These are phyloP conservation scores for Pulveroboletus ravenelii DNA, from an alignment of 768 basidiomycete species.

Conservation along the genomic window DNA sequence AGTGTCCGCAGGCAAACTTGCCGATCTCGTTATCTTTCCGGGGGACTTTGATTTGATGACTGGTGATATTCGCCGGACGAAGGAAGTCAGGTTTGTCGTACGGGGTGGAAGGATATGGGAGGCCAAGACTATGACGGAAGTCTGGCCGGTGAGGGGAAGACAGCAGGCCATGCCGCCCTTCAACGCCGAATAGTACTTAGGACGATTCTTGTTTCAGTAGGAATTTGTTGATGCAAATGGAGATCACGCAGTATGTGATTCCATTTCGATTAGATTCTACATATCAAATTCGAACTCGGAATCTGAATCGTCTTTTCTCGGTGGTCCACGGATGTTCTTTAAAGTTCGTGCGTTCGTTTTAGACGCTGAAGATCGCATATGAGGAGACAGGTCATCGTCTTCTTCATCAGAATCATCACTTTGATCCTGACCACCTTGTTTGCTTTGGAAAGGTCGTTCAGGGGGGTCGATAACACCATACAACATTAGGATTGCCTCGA, in stretches of 20 bases:
- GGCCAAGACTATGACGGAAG: conserved; percentile 59
- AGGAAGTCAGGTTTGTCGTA: conserved; percentile 51
- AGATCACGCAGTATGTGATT: background rate
- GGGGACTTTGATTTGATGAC: conserved; percentile 53
- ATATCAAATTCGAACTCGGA: conserved; percentile 75
- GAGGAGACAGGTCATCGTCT: conserved; percentile 47
- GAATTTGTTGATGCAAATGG: background rate
- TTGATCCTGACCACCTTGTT: conserved; percentile 26
- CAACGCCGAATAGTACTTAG: conserved; percentile 40
- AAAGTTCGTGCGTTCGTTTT: conserved; percentile 46
- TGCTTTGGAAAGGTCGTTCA: conserved; percentile 37
- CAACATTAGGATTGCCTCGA: conserved; percentile 65
- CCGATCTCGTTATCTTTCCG: conserved; percentile 66
- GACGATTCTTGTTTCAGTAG: background rate
- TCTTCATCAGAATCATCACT: conserved; percentile 44
- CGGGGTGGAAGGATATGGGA: conserved; percentile 71
- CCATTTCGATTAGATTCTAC: conserved; percentile 28
- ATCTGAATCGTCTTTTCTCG: conserved; percentile 65
- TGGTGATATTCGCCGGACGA: conserved; percentile 46
- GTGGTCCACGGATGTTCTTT: conserved; percentile 52
- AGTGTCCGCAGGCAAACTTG: conserved; percentile 60
- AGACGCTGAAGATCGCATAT: conserved; percentile 53
- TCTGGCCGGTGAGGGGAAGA: conserved; percentile 65
- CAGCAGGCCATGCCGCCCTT: conserved; percentile 53
- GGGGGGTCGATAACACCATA: conserved; percentile 61